These are phyloP conservation scores for Cyberlindnera samutprakarnensis DNA, from an alignment of 805 yeast species.

Conservation along the genomic window DNA sequence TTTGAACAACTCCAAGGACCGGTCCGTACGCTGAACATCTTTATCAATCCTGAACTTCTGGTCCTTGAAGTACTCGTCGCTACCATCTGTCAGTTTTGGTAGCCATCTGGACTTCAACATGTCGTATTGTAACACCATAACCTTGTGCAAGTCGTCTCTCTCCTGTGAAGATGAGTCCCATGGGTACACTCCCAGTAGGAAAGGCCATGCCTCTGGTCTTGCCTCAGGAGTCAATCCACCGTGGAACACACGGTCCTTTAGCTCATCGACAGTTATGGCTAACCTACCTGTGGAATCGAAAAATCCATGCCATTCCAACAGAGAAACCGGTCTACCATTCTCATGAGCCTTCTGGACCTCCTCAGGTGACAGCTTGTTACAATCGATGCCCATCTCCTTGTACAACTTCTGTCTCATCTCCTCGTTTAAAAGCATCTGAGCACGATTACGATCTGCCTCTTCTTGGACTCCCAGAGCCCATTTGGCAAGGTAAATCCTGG, in stretches of 20 bases:
- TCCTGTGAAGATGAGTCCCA: constrained; percentile 80
- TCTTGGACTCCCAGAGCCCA: constrained; percentile 95
- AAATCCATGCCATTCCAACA: constrained; percentile 75
- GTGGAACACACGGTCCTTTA: constrained; percentile 79
- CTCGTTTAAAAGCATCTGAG: constrained; percentile 48
- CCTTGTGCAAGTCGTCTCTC: constrained; percentile 48
- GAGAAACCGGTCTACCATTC: constrained; percentile 58
- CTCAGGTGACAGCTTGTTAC: constrained; percentile 44
- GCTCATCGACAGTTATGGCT: constrained; percentile 62
- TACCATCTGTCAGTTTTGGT: constrained; percentile 38
- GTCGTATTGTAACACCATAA: constrained; percentile 53
- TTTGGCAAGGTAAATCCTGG: constrained; percentile 85
- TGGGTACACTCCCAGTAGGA: constrained; percentile 73
- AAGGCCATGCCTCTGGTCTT: constrained; percentile 78
- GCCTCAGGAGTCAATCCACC: constrained; percentile 64
- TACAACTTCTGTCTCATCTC: constrained; percentile 47
- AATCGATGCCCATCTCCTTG: constrained; percentile 54
- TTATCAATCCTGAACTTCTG: constrained; percentile 87
- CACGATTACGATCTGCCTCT: constrained; percentile 62
- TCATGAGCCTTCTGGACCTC: constrained; percentile 52
- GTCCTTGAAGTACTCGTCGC: constrained; percentile 75
- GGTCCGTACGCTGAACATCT: constrained; percentile 88
- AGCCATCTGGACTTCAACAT: constrained; percentile 68
- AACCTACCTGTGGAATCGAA: constrained; percentile 78
- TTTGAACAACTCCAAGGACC: constrained; percentile 59